A percentile compares a stretch with the other conserved stretches of the same genome.
Conservation (phyloP, 108 stramenopile genomes). For the Thalassiosira profunda region DNA sequence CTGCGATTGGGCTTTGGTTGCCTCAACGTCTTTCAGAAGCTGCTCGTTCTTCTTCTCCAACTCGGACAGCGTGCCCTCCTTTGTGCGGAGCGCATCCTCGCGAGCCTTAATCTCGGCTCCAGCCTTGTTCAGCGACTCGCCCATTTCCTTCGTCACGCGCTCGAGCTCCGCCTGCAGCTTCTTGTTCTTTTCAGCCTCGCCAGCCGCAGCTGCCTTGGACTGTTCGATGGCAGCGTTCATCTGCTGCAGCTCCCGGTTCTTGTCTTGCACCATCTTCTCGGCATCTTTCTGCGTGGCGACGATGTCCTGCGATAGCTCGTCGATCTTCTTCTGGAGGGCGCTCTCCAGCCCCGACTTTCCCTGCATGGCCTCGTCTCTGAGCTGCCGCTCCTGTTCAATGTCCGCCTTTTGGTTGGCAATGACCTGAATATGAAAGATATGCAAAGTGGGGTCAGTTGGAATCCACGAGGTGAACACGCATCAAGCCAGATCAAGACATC, state of each 20-base stretch:
- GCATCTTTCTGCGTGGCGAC: not conserved
- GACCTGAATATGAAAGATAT: too few relatives aligned
- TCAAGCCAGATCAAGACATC: too few relatives aligned
- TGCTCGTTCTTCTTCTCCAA: constrained; percentile 17
- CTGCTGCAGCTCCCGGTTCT: constrained; percentile 10
- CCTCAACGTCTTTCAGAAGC: not conserved
- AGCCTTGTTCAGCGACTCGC: constrained; percentile 20
- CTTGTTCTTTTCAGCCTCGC: constrained; percentile 22
- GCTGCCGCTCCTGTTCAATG: constrained; percentile 15
- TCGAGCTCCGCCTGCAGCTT: constrained; percentile 2
- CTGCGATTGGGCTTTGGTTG: not conserved
- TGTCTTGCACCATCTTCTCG: constrained; percentile 5
- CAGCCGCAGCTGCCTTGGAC: constrained; percentile 8
- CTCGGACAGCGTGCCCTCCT: constrained; percentile 1
- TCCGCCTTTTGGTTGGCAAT: not conserved
- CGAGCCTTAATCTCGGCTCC: constrained; percentile 8
- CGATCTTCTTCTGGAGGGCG: not conserved
- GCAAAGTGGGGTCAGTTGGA: too few relatives aligned
- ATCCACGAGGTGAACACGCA: too few relatives aligned
- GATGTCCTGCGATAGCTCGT: constrained; percentile 5
- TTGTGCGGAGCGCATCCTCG: not conserved
- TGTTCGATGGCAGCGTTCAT: constrained; percentile 21
- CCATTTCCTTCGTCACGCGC: constrained; percentile 27
- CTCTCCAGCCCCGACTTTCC: constrained; percentile 18
- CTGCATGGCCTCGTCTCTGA: constrained; percentile 25